Base-by-base conservation (phyloP, 1,284 basidiomycete species). In the Vanrija sp. region DNA sequence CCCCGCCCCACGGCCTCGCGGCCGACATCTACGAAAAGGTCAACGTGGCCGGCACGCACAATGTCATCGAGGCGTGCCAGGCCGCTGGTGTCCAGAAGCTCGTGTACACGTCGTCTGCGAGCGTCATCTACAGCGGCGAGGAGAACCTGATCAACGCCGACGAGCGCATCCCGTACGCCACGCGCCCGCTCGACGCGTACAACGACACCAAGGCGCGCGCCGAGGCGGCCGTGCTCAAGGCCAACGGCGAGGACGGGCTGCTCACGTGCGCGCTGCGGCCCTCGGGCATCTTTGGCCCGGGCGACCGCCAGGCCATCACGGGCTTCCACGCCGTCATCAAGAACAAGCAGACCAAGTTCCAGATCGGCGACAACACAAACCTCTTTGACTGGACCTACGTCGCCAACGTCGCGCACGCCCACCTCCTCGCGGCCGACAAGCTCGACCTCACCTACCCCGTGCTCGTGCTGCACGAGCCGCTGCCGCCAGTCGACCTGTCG, bases 331-430 rank as follows among this genome's bases (percentile, higher is more conserved):
- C 87, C 57, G 91, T 88, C 7, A 87, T 93, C 71, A 82, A 88
- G 65, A 83, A 84, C 51, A 83, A 84, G 20, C 89, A 95, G 75
- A 92, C 92, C 3, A 85, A 89, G 62, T 89, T 91, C 80, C 31
- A 98, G 77, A 86, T 99, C 57, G 96, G 96, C 44, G 81, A 87
- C 75, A 98, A 98, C 78, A 83, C 81, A 57, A 98, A 98, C 74
- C 78, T 98, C 10, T 95, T 93, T 66, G 96, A 99, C 77, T 97
- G 90, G 85, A 98, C 95, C 1, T 98, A 97, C 68, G 92, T 98
- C 60, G 90, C 85, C 60, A 99, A 99, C 73, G 87, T 96, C 57
- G 94, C 93, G 0, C 84, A 89, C 67, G 95, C 95, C 2, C 96
- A 99, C 71, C 78, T 99, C 8, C 84, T 98, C 45, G 96, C 96